Base-by-base conservation (phyloP, 1,284 basidiomycete species). In the Apiotrichum sp. region DNA sequence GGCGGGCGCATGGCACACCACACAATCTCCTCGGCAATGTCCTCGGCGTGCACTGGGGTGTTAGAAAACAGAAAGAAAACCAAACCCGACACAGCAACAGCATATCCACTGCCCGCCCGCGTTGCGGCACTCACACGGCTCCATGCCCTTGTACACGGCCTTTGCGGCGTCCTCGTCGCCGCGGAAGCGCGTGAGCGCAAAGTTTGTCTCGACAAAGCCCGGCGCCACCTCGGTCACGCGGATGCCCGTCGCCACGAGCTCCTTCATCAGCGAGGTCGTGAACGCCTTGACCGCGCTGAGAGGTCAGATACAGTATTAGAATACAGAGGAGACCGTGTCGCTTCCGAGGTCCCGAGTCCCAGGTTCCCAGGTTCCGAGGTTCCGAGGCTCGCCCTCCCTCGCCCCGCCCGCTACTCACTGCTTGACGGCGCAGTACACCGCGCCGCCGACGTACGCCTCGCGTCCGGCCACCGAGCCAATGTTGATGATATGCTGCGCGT, bases 1-100 rank as follows among this genome's bases (percentile, higher is more conserved):
- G 87, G 80, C 22, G 89, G 89, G 35, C 93, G 85, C 11, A 86
- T 81, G 16, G 93, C 92, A 16, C 86, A 85, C 92, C 92, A 98
- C 13, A 95, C 89, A 68, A 98, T 93, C 74, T 97, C 93, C 74
- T 97, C 92, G 2, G 93, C 93, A 55, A 93, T 86, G 69, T 93
- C 89, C 61, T 85, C 80, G 6, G 86, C 85, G 3, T 82, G 81
- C 68, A 91, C 86, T 87, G 68, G 56, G 40, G 52, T 63, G 44
- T 60, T 32, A 60, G 58, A 6, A 16, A 43, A 16, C 4, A 43
- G 42, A 4, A 16, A 22, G n/a, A 4, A 6, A 22, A 22, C 22
- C 22, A 22, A 22, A 22, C 22, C 22, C 22, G 22, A 22, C 22
- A 22, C 22, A 22, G 22, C 8, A 3, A 43, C 6, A 43, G 42